Evolutionary conservation across 2,329 filamentous ascomycete species (phyloP), one percentile per base, ranked within the genome.

Genomic region (Epichloe gansuensis): DNA sequence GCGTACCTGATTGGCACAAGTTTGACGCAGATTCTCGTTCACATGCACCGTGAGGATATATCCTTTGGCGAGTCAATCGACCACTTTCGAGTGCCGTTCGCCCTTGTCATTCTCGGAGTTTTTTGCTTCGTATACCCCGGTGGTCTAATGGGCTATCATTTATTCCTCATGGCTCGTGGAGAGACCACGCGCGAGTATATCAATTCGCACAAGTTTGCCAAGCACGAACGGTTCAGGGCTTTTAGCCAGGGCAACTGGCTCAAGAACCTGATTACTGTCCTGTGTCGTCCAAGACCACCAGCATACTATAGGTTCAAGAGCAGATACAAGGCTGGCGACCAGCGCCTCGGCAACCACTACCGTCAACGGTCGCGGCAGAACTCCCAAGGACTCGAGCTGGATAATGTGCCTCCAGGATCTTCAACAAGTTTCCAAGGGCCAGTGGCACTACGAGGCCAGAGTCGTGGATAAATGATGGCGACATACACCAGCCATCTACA

Each of bases 181-280:
- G 91, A 98, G 73, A 98, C 91, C 0, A 98, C 93, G 1, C 79
- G 93, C 60, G 93, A 98, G 69, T 96, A 95, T 67, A 81, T 98
- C 58, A 95, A 95, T 69, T 91, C 87, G 4, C 89, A 95, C 69
- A 97, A 97, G 68, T 97, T 98, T 66, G 74, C 85, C 57, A 94
- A 93, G 71, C 85, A 86, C 61, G 91, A 98, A 66, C 82, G 93
- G 12, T 94, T 95, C 68, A 78, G 91, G 44, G 89, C 93, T 1
- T 98, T 95, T 61, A 91, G 83, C 2, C 90, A 94, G 63, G 84
- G 83, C 38, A 85, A 74, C 59, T 73, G 85, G 47, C 68, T 86
- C 62, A 84, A 78, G 62, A 98, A 98, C 68, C 90, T 88, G 78
- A 68, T 87, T 39, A 78, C 83, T 7, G 90, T 96, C 12, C 74